Base-by-base conservation (phyloP, 169 alveolate species). In the Cyclospora cayetanensis region DNA sequence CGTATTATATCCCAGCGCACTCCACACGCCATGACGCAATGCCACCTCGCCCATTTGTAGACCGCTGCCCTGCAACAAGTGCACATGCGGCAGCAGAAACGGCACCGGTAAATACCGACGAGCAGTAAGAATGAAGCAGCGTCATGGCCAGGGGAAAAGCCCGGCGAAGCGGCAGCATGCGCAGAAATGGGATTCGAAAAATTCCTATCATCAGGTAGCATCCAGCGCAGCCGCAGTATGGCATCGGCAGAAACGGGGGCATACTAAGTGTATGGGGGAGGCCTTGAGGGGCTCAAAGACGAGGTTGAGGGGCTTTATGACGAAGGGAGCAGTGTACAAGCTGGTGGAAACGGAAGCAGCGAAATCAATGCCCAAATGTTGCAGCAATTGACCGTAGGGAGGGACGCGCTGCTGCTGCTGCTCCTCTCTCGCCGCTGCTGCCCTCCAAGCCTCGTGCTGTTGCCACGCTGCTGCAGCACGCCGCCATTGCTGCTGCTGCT, bases 11-110 rank as follows among this genome's bases (percentile, higher is more conserved):
- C 88, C 88, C 88, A 79, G 27, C 1, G 66, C 68, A 2, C 55
- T 20, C 88, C 88, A 79, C 25, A 79, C 88, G 42, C 88, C 72
- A 46, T 79, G 88, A 27, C 88, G 88, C 70, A 79, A 50, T 25
- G 68, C 43, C 43, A 79, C 88, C 46, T 79, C 88, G 5, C 88
- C 88, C 34, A 79, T 15, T 27, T 79, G 39, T 70, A 79, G 39
- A 25, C 88, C 88, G 22, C 66, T 79, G 53, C 88, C 88, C 88
- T 79, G 88, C 12, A 70, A 29, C 50, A 70, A 7, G 50, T 12
- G 31, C n/a, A 25, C 34, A 7, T 12, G 31, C 72, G 22, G 35
- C 72, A 60, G 31, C 72, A 60, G 31, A 9, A 60, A 22, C 31
- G 27, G 72, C 72, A 25, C 34, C 72, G n/a, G n/a, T n/a, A n/a